Base-by-base conservation (phyloP, 306 rosid genomes). In the Alnus rubra region DNA sequence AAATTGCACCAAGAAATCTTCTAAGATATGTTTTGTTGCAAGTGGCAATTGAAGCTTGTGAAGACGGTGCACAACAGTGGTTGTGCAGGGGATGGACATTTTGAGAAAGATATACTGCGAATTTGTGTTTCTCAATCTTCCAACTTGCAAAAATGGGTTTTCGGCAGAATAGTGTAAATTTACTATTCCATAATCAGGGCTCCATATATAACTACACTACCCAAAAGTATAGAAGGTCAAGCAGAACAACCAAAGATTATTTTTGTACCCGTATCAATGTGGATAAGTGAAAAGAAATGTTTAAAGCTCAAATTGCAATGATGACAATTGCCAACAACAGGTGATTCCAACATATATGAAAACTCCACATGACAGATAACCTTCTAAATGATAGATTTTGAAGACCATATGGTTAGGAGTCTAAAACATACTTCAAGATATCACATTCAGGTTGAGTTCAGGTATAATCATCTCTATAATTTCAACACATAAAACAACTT, bases 41-140 rank as follows among this genome's bases (percentile, higher is more conserved):
- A 71, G 76, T 74, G 56, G 80, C 75, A 74, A 31, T 47, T 79
- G 44, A 64, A 81, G 58, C 18, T 79, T 37, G 55, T 55, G 35
- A 44, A 52, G 77, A 51, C 69, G 58, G 59, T 79, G 71, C 62
- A 51, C 69, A 45, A 49, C 74, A 51, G 55, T 59, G 53, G 54
- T 76, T 18, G 55, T 75, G 80, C 48, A 65, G 74, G 56, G 42
- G 58, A 63, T 49, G 19, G 71, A 64, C 55, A 23, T 37, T 63
- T 5, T 18, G 44, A 85, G 65, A 69, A 70, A 55, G 33, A 78
- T 56, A 70, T 39, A 72, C 39, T 23, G 37, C 45, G 45, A 42
- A 42, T 42, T 42, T 42, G 45, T 42, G 45, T 42, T 42, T 42
- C 45, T 5, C 45, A 42, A 42, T 42, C 45, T 42, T 42, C 45